Conservation (phyloP, 768 basidiomycete genomes). For the Leucosporidium scottii region DNA sequence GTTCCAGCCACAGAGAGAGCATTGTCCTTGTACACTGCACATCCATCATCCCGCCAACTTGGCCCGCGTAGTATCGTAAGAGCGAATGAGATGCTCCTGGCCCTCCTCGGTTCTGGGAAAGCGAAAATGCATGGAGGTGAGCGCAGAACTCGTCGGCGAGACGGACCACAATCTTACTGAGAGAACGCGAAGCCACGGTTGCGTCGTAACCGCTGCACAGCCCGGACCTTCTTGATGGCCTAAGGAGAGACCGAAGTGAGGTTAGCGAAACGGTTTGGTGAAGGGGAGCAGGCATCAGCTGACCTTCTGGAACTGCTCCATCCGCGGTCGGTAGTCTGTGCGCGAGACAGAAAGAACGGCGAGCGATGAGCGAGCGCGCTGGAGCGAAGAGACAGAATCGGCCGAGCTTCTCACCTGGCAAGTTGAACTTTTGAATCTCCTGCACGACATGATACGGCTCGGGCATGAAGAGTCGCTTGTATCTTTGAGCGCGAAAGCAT, state of each 20-base stretch:
- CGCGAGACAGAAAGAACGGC: neutral
- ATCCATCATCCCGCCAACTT: constrained; percentile 15
- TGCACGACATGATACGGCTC: constrained; percentile 96
- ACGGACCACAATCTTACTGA: constrained; percentile 15
- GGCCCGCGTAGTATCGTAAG: constrained; percentile 45
- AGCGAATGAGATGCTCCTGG: constrained; percentile 42
- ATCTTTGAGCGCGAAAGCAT: constrained; percentile 49
- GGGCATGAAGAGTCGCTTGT: constrained; percentile 81
- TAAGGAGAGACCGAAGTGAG: constrained; percentile 39
- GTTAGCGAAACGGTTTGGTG: neutral
- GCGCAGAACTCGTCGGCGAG: neutral
- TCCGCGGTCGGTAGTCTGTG: constrained; percentile 71
- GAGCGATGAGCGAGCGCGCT: neutral
- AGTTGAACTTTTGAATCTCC: constrained; percentile 98
- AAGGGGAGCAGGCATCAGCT: neutral
- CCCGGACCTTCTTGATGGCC: constrained; percentile 99
- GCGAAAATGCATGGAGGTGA: neutral
- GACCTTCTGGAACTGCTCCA: constrained; percentile 68
- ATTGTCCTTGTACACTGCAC: neutral
- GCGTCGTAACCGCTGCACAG: constrained; percentile 90
- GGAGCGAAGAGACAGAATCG: neutral
- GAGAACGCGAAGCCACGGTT: constrained; percentile 93
- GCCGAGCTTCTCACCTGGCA: constrained; percentile 55
- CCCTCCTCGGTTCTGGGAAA: constrained; percentile 34
- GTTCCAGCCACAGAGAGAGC: no score